phyloP scores from a whole-genome alignment of 306 rosid genomes.

The Vigna angularis region DNA sequence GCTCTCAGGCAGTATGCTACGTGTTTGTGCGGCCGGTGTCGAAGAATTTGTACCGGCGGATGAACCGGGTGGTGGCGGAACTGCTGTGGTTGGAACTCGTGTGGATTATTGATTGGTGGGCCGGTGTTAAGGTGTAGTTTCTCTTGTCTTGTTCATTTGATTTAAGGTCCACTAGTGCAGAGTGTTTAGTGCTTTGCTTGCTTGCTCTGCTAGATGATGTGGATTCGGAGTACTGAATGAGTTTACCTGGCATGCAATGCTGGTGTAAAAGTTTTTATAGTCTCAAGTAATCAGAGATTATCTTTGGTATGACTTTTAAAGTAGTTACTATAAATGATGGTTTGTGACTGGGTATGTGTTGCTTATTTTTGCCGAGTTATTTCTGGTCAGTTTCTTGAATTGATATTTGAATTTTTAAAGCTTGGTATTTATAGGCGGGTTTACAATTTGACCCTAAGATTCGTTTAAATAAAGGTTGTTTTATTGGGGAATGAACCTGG shows the following conservation, averaged over 20 bases:
- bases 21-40: slow-evolving; percentile 69
- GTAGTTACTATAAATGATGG: not conserved
- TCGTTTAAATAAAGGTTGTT: not conserved
- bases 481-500: not conserved
- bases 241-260: not conserved
- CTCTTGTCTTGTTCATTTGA: not conserved
- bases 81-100: slow-evolving; percentile 79
- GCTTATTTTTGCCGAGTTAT: not conserved
- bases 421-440: slow-evolving; percentile 17
- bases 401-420: not conserved
- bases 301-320: not conserved
- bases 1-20: slow-evolving; percentile 67
- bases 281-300: not conserved
- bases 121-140: slow-evolving; percentile 68
- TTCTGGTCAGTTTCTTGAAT: slow-evolving; percentile 14
- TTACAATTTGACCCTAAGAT: not conserved
- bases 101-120: slow-evolving; percentile 90
- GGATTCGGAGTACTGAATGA: not conserved
- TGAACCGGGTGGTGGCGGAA: slow-evolving; percentile 70
- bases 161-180: slow-evolving; percentile 1
- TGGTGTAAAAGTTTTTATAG: not conserved
- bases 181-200: slow-evolving; percentile 22
- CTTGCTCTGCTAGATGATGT: not conserved
- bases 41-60: slow-evolving; percentile 64
- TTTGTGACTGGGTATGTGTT: not conserved